phyloP scores from a whole-genome alignment of 2,329 filamentous ascomycete species.

The Colletotrichum gigasporum region DNA sequence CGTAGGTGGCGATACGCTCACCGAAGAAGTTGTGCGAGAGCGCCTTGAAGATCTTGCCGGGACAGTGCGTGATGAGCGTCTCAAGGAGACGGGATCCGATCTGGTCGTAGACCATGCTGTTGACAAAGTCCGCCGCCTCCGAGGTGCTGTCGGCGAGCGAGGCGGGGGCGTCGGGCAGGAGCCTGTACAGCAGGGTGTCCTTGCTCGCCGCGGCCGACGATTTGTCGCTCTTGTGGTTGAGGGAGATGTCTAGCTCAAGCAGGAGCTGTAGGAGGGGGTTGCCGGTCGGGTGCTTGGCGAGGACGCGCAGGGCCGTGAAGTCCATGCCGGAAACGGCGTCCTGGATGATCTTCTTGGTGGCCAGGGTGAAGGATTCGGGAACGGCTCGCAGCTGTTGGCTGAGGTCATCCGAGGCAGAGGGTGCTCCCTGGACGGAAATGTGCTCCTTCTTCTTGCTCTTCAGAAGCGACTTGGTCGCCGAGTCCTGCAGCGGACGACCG shows the following conservation, averaged over 20 bases:
- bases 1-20: constrained; percentile 79
- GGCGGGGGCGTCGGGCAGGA: constrained; percentile 79
- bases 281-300: constrained; percentile 89
- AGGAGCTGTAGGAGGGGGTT: constrained; percentile 94
- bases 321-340: constrained; percentile 81
- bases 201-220: constrained; percentile 55
- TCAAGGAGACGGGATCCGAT: constrained; percentile 92
- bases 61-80: constrained; percentile 80
- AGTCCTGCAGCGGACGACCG: constrained; percentile 79
- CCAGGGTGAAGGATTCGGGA: constrained; percentile 79
- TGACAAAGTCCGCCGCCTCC: constrained; percentile 80
- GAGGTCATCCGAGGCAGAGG: constrained; percentile 48
- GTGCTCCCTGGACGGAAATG: constrained; percentile 68
- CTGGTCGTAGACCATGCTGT: constrained; percentile 86
- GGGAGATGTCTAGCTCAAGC: constrained; percentile 83
- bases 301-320: constrained; percentile 79
- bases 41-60: constrained; percentile 90
- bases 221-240: constrained; percentile 73
- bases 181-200: constrained; percentile 73
- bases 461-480: constrained; percentile 76
- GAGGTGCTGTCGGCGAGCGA: constrained; percentile 78
- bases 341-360: constrained; percentile 82
- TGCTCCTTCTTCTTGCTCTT: constrained; percentile 95
- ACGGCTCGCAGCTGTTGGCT: constrained; percentile 65
- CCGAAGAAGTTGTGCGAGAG: constrained; percentile 84